These are phyloP conservation scores for Alnus glutinosa DNA, from an alignment of 306 rosid species.

Conservation along the genomic window DNA sequence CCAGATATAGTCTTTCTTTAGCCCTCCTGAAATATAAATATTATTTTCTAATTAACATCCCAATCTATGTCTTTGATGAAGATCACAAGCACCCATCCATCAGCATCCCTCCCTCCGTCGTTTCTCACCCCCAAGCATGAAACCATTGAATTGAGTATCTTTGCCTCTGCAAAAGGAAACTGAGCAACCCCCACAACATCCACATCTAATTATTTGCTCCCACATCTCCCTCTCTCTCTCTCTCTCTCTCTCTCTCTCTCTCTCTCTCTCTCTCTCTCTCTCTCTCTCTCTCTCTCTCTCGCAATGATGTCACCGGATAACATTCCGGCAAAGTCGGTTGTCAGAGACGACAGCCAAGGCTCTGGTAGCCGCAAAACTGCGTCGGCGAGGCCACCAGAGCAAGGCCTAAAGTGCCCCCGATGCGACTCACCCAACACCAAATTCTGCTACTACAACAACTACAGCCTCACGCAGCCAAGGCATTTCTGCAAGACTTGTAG, in stretches of 20 bases:
- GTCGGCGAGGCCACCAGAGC: constrained; percentile 47
- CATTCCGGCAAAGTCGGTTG: constrained; percentile 27
- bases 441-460: constrained; percentile 97
- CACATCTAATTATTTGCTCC: neutral
- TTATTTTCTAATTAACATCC: constrained; percentile 31
- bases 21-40: constrained; percentile 29
- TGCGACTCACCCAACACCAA: constrained; percentile 94
- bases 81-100: constrained; percentile 68
- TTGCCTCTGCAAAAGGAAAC: constrained; percentile 69
- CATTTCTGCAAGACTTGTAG: constrained; percentile 97
- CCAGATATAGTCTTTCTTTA: constrained; percentile 50
- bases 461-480: constrained; percentile 91
- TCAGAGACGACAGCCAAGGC: constrained; percentile 42
- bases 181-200: constrained; percentile 14
- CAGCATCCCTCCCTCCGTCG: constrained; percentile 34
- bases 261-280: constrained; percentile 12
- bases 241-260: neutral
- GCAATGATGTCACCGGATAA: constrained; percentile 57
- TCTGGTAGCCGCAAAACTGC: constrained; percentile 39
- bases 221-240: constrained; percentile 21
- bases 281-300: neutral
- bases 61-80: constrained; percentile 60
- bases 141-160: constrained; percentile 58
- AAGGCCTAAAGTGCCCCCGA: constrained; percentile 68
- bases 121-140: constrained; percentile 61